phyloP scores from a whole-genome alignment of 805 yeast genomes.

The Saccharomycopsis javanensis region DNA sequence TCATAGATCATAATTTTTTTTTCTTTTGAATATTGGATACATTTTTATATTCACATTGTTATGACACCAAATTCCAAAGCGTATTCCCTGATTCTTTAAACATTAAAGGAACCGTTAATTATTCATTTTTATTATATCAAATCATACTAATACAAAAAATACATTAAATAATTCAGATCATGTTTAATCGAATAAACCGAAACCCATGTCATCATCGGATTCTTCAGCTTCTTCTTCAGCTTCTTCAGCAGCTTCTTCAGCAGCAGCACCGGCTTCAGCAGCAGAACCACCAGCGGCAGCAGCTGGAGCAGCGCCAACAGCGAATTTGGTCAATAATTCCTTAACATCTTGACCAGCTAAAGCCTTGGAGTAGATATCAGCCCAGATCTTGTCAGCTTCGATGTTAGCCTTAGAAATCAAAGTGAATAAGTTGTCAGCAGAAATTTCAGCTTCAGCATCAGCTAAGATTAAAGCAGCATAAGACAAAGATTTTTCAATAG shows the following conservation, averaged over 20 bases:
- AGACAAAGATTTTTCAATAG: constrained; percentile 64
- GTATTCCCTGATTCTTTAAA: neutral
- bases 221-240: constrained; percentile 44
- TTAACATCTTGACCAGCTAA: constrained; percentile 74
- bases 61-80: neutral
- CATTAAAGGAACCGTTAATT: neutral
- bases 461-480: constrained; percentile 94
- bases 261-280: constrained; percentile 52
- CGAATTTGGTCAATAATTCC: constrained; percentile 60
- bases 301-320: constrained; percentile 68
- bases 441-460: constrained; percentile 82
- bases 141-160: neutral
- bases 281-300: constrained; percentile 61
- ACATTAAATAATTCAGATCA: constrained; percentile 1
- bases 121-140: neutral
- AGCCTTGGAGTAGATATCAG: constrained; percentile 83
- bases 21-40: too few relatives aligned
- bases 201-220: constrained; percentile 72
- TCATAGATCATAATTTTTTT: too few relatives aligned
- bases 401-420: constrained; percentile 78
- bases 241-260: constrained; percentile 54
- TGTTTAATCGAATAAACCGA: constrained; percentile 82
- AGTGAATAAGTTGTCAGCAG: constrained; percentile 72
- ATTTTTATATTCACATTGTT: neutral
- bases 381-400: constrained; percentile 74